Evolutionary conservation across 2,329 filamentous ascomycete genomes (phyloP).

Genomic region (Aspergillus novoparasiticus): DNA sequence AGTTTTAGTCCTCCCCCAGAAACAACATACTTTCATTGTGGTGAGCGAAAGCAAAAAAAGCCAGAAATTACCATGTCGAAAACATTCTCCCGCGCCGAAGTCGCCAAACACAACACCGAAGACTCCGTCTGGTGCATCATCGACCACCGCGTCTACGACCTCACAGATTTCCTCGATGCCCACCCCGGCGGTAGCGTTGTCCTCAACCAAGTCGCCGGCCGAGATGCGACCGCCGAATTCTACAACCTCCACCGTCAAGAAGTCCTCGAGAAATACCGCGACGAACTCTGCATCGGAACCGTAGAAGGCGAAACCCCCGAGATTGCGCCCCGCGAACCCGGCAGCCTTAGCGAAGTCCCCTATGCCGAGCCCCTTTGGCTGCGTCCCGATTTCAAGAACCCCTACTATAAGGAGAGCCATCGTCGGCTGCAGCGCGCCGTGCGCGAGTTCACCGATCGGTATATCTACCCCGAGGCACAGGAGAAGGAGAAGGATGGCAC

Average conservation of each 20-base stretch:
- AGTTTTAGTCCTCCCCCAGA: neutral
- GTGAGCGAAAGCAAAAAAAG: neutral
- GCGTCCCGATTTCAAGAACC: constrained; percentile 72
- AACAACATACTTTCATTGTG: neutral
- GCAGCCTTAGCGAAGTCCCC: constrained; percentile 74
- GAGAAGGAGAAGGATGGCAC: constrained; percentile 74
- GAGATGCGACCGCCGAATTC: constrained; percentile 79
- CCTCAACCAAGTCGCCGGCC: constrained; percentile 76
- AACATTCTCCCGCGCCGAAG: constrained; percentile 56
- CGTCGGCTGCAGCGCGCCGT: constrained; percentile 68
- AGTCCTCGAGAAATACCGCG: constrained; percentile 77
- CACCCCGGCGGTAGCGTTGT: constrained; percentile 83
- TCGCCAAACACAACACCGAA: constrained; percentile 74
- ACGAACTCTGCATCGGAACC: constrained; percentile 72
- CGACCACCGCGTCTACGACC: constrained; percentile 84
- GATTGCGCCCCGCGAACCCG: constrained; percentile 68
- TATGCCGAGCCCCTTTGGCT: constrained; percentile 88
- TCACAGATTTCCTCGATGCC: constrained; percentile 80
- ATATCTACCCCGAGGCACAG: constrained; percentile 74
- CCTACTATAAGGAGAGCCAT: constrained; percentile 80
- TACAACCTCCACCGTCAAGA: constrained; percentile 93
- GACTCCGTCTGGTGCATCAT: constrained; percentile 82
- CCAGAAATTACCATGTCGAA: constrained; percentile 22
- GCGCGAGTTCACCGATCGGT: constrained; percentile 70
- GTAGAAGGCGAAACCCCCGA: constrained; percentile 74